Evolutionary conservation across 306 rosid species (phyloP).

Genomic region (Quercus berberidifolia): DNA sequence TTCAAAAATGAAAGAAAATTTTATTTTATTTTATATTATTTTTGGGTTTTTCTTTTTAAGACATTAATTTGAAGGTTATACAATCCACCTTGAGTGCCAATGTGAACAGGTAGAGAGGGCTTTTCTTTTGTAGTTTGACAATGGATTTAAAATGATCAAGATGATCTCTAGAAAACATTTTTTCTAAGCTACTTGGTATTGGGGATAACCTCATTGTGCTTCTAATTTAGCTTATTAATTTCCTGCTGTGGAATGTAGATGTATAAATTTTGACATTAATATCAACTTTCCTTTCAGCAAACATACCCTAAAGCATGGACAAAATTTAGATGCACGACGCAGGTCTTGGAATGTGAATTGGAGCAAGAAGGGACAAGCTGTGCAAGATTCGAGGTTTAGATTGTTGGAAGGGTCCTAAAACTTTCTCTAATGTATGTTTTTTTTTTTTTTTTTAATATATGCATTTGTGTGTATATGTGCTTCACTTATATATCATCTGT

Average conservation of each 20-base stretch:
- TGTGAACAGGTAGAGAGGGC: neutral
- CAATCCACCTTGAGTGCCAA: neutral
- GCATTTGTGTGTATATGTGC: neutral
- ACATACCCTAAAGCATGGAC: neutral
- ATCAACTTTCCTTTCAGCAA: neutral
- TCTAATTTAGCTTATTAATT: neutral
- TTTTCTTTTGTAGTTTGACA: neutral
- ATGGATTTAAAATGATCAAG: neutral
- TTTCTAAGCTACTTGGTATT: neutral
- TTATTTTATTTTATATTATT: too few relatives aligned
- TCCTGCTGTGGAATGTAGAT: neutral
- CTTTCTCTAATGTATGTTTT: neutral
- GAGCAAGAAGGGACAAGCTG: neutral
- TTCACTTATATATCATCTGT: neutral
- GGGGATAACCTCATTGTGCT: neutral
- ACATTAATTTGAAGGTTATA: neutral
- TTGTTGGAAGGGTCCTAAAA: neutral
- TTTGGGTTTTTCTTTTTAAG: neutral
- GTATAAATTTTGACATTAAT: neutral
- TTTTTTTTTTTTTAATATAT: neutral
- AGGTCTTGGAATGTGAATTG: neutral
- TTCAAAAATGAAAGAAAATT: too few relatives aligned
- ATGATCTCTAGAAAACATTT: neutral
- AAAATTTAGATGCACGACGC: neutral
- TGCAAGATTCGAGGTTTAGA: constrained; percentile 2